Conservation (phyloP, 441 rosid species). For the Erysimum cheiri region DNA sequence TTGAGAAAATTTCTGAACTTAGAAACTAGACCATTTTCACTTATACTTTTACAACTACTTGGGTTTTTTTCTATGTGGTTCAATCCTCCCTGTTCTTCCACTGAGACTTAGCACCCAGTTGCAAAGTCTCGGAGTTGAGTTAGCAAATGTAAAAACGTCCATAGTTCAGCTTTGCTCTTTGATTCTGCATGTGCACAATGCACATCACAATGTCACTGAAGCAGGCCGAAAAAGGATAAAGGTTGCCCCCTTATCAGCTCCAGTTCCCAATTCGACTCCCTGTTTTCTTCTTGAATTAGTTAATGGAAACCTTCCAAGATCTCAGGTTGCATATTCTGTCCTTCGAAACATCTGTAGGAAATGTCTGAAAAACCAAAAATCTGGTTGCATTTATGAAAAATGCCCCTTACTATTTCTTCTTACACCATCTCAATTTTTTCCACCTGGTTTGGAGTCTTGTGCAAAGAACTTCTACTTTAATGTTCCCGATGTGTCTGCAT, state of each 20-base stretch:
- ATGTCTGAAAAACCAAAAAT: conserved; percentile 1
- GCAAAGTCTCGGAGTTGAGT: conserved; percentile 42
- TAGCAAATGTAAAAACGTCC: conserved; percentile 28
- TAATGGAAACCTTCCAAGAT: conserved; percentile 23
- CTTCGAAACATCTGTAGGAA: background rate
- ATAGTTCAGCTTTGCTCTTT: conserved; percentile 40
- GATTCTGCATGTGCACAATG: conserved; percentile 29
- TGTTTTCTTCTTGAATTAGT: conserved; percentile 16
- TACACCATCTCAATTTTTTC: background rate
- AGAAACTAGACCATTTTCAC: conserved; percentile 24
- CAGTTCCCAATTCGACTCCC: background rate
- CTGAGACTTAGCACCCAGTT: conserved; percentile 41
- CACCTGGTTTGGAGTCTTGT: conserved; percentile 6
- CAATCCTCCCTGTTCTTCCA: background rate
- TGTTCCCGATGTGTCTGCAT: conserved; percentile 3
- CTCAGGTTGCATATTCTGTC: conserved; percentile 19
- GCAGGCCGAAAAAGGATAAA: conserved; percentile 44
- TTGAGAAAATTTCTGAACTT: background rate
- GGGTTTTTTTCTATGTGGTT: background rate
- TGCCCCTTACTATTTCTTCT: background rate
- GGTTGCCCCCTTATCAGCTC: conserved; percentile 9
- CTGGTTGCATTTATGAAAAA: conserved; percentile 10
- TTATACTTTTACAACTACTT: conserved; percentile 2
- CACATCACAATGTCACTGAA: conserved; percentile 35
- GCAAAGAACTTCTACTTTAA: conserved; percentile 9